Base-by-base conservation (phyloP, 495 filamentous ascomycete species). In the Antarctomyces pellizariae region DNA sequence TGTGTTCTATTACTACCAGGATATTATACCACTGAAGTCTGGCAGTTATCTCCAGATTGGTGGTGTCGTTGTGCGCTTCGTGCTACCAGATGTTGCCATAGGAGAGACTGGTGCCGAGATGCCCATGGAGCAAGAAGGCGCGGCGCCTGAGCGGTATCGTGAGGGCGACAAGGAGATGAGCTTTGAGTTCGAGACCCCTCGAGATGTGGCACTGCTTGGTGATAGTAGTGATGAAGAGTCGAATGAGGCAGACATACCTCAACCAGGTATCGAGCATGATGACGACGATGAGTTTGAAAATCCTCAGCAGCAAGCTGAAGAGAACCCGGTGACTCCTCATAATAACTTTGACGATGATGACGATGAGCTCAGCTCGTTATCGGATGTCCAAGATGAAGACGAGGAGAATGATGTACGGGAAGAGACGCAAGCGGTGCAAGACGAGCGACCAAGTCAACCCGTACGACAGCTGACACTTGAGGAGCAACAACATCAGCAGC, bases 1-100 rank as follows among this genome's bases (percentile, higher is more conserved):
- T 18, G 59, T 68, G 27, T 72, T 67, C 46, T 57, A 71, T 38
- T 53, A 55, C 1, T 53, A 57, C 9, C 66, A 70, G 20, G 57
- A 67, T 18, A 51, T 64, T 10, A 59, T 74, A 12, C 60, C 66
- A 5, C 49, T 92, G 26, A 58, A 67, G 26, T 75, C 74, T 38
- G 72, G 75, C 21, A 70, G 71, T 39, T 55, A 56, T 10, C 69
- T 91, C 18, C 71, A 79, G 39, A 76, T 90, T 39, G 77, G 77
- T 37, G 67, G 71, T 20, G 73, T 86, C 7, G 56, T 64, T 21
- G 69, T 86, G 26, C 49, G 49, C 16, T 86, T 90, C 36, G 41
- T 72, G 13, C 58, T 86, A 27, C 79, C 77, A 30, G 73, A 79
- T 29, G 65, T 72, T 2, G 56, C 67, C 3, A 48, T 60, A 20